Conservation (phyloP, 495 filamentous ascomycete genomes). For the Ramalina peruviana region DNA sequence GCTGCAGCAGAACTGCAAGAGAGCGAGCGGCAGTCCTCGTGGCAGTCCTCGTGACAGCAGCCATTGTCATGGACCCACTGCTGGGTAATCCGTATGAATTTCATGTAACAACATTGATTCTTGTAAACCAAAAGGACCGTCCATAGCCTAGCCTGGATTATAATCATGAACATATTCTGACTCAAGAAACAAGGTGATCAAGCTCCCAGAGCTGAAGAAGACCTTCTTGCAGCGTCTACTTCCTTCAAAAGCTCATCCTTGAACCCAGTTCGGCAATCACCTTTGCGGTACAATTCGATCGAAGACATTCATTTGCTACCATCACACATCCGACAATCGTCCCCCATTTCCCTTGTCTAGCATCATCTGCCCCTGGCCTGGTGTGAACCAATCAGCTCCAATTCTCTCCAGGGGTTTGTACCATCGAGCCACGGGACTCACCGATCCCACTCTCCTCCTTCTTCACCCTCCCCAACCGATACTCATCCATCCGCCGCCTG, state of each 20-base stretch:
- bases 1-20: neutral
- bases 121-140: neutral
- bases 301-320: neutral
- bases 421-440: neutral
- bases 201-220: neutral
- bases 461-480: neutral
- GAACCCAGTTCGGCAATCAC: neutral
- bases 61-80: neutral
- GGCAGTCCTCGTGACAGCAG: neutral
- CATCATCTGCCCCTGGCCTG: neutral
- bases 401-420: too few species aligned
- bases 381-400: neutral
- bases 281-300: too few species aligned
- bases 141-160: neutral
- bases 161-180: neutral
- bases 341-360: neutral
- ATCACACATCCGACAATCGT: neutral
- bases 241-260: neutral
- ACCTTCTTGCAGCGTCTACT: neutral
- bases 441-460: neutral
- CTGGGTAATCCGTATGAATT: neutral
- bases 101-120: neutral
- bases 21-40: too few species aligned
- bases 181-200: neutral
- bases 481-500: neutral